phyloP scores from a whole-genome alignment of 2,329 filamentous ascomycete species.

The Pseudogymnoascus sp. region DNA sequence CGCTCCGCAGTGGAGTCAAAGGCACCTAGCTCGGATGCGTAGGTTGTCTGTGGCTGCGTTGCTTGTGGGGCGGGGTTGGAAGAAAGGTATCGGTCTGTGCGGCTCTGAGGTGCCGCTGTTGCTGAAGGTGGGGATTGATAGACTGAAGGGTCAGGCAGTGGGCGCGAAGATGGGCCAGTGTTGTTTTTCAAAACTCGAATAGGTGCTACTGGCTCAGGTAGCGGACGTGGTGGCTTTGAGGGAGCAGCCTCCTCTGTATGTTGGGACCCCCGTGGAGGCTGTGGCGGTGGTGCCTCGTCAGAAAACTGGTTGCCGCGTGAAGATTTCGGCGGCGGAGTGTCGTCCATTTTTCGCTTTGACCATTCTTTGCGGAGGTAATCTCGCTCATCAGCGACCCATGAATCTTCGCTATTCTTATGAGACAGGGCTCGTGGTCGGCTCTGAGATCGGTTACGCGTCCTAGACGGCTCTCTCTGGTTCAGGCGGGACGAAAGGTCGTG shows the following conservation, averaged over 20 bases:
- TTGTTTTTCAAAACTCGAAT: constrained; percentile 25
- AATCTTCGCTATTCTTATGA: constrained; percentile 30
- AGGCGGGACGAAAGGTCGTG: constrained; percentile 23
- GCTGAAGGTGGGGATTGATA: constrained; percentile 15
- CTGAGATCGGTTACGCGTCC: constrained; percentile 19
- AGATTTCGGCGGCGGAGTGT: constrained; percentile 10
- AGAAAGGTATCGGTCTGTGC: constrained; percentile 41
- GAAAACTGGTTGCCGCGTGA: constrained; percentile 16
- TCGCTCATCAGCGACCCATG: constrained; percentile 42
- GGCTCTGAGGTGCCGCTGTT: constrained; percentile 24
- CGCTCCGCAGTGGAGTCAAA: constrained; percentile 36
- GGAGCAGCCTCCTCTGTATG: constrained; percentile 14
- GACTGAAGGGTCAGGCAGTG: constrained; percentile 28
- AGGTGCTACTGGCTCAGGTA: constrained; percentile 24
- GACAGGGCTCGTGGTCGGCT: constrained; percentile 23
- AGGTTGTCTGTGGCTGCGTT: constrained; percentile 29
- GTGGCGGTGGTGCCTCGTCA: constrained; percentile 13
- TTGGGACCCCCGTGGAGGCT: background rate
- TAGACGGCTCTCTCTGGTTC: constrained; percentile 21
- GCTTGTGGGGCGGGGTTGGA: constrained; percentile 37
- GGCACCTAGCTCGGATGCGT: constrained; percentile 33
- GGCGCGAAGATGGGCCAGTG: constrained; percentile 28
- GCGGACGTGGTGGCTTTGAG: constrained; percentile 23
- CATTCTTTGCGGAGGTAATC: constrained; percentile 41
- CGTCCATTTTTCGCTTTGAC: constrained; percentile 18